Conservation (phyloP, 2,329 filamentous ascomycete species). For the Sclerotinia trifoliorum region DNA sequence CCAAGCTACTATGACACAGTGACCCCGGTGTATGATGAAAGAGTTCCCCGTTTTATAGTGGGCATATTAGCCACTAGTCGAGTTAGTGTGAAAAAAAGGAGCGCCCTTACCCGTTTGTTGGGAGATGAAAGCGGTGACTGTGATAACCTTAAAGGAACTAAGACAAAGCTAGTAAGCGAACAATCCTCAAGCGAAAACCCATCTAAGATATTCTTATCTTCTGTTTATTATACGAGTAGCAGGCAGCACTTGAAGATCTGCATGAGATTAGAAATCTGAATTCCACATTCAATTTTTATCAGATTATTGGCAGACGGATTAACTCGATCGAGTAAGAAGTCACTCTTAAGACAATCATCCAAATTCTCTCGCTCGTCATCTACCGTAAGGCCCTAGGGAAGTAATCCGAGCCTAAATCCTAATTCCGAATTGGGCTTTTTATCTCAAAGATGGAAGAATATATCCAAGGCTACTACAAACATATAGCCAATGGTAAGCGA, state of each 20-base stretch:
- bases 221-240: too few relatives aligned
- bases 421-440: too few relatives aligned
- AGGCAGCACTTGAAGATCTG: slow-evolving; percentile 1
- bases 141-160: slow-evolving; percentile 11
- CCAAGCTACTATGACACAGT: background rate
- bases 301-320: background rate
- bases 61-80: background rate
- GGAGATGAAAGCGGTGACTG: slow-evolving; percentile 4
- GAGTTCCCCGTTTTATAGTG: background rate
- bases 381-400: too few relatives aligned
- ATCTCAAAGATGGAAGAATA: background rate
- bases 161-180: background rate
- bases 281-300: background rate
- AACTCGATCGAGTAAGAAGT: too few relatives aligned
- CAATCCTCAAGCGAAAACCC: background rate
- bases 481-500: background rate
- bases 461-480: background rate
- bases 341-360: background rate
- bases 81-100: background rate
- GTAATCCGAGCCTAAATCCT: background rate
- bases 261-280: background rate
- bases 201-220: background rate
- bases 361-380: too few relatives aligned
- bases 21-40: background rate
- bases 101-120: background rate